These are phyloP conservation scores for Pharnaceum exiguum DNA, from an alignment of 148 eudicot species.

Conservation along the genomic window DNA sequence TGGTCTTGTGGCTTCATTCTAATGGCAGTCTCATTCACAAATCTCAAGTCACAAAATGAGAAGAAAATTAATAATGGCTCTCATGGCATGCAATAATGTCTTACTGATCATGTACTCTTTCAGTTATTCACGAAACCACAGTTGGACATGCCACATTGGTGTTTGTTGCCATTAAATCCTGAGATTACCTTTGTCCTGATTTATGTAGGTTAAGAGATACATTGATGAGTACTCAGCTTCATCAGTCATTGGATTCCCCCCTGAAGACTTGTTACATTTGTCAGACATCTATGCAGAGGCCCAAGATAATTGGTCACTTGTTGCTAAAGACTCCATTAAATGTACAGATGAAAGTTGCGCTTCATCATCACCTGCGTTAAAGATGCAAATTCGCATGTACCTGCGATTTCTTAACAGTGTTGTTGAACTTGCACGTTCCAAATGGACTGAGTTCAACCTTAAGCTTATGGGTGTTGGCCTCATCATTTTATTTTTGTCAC, in stretches of 20 bases:
- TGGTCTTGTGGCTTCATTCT: too few species aligned
- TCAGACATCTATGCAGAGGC: conserved; percentile 62
- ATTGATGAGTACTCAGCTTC: conserved; percentile 89
- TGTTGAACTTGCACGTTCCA: conserved; percentile 87
- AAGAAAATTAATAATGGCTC: not conserved
- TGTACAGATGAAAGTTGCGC: conserved; percentile 31
- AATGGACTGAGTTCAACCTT: conserved; percentile 91
- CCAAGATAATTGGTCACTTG: conserved; percentile 45
- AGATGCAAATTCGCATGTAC: conserved; percentile 62
- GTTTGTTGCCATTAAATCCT: not conserved
- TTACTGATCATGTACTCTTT: not conserved
- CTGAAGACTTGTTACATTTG: conserved; percentile 69
- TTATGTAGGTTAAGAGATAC: conserved; percentile 83
- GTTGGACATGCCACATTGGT: too few species aligned
- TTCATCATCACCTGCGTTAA: conserved; percentile 34
- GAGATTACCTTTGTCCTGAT: conserved; percentile 1
- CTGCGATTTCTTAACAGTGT: conserved; percentile 65
- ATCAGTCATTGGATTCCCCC: conserved; percentile 85
- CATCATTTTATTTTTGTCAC: conserved; percentile 51
- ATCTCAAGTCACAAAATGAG: too few species aligned
- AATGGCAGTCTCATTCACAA: too few species aligned
- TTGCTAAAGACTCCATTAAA: conserved; percentile 25
- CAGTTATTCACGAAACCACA: too few species aligned
- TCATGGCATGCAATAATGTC: not conserved
- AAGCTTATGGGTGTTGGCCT: conserved; percentile 71